Evolutionary conservation across 164 flowering plant genomes (phyloP).

Genomic region (Dillenia suffruticosa): DNA sequence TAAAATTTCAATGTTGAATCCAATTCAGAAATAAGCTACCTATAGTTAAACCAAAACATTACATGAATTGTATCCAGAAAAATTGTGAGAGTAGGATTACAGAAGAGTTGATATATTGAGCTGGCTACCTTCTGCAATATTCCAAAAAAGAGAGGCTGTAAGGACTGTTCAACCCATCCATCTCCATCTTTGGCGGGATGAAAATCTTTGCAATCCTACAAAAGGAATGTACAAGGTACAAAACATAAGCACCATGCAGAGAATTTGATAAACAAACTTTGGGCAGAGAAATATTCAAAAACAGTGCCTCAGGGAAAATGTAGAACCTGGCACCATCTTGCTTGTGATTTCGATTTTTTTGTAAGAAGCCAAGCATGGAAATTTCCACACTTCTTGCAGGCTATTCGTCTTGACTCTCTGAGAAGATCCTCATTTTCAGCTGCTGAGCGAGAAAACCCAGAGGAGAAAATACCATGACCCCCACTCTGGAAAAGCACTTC

Average conservation of each 20-base stretch:
- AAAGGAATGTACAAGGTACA: slow-evolving; percentile 12
- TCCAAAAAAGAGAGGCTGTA: slow-evolving; percentile 77
- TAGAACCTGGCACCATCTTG: slow-evolving; percentile 99
- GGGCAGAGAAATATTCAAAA: background rate
- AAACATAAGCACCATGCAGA: slow-evolving; percentile 9
- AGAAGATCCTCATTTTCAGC: slow-evolving; percentile 48
- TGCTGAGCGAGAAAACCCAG: slow-evolving; percentile 49
- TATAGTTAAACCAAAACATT: background rate
- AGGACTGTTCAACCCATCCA: slow-evolving; percentile 98
- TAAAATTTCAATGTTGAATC: background rate
- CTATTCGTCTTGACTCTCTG: slow-evolving; percentile 74
- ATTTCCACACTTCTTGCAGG: slow-evolving; percentile 79
- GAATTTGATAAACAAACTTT: slow-evolving; percentile 6
- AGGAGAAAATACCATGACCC: slow-evolving; percentile 50
- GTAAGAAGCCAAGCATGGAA: slow-evolving; percentile 77
- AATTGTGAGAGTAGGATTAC: background rate
- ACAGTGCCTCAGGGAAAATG: slow-evolving; percentile 2
- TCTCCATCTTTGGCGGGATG: slow-evolving; percentile 98
- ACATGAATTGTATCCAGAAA: background rate
- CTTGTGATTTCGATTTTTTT: slow-evolving; percentile 63
- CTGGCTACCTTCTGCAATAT: slow-evolving; percentile 76
- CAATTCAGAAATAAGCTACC: too few species aligned
- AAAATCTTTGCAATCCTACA: slow-evolving; percentile 90
- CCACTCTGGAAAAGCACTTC: slow-evolving; percentile 45
- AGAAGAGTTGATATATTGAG: background rate